Percentiles rank a stretch among this genome's conserved stretches.
phyloP scores from a whole-genome alignment of 1,139 yeast species.

The Sugiyamaella novakii region DNA sequence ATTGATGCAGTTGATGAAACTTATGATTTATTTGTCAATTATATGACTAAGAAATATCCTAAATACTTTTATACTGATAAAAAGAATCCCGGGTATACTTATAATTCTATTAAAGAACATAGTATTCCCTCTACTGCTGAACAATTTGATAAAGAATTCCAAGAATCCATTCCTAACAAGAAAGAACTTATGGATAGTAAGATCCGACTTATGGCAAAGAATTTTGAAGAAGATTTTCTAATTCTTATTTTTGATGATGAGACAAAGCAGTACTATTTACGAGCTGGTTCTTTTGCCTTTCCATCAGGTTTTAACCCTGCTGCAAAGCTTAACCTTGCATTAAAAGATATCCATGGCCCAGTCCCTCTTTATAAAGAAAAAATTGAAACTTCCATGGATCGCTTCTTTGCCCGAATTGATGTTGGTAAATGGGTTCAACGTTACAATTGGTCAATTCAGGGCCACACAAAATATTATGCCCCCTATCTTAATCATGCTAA shows the following conservation, averaged over 20 bases:
- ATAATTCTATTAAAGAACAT: conserved; percentile 30
- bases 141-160: conserved; percentile 11
- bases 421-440: conserved; percentile 60
- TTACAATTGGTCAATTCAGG: conserved; percentile 64
- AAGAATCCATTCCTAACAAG: conserved; percentile 13
- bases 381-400: conserved; percentile 62
- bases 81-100: conserved; percentile 26
- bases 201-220: conserved; percentile 49
- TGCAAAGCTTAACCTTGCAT: conserved; percentile 49
- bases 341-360: conserved; percentile 56
- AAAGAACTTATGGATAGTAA: conserved; percentile 39
- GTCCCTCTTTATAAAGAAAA: conserved; percentile 62
- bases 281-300: conserved; percentile 67
- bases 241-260: conserved; percentile 57
- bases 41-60: conserved; percentile 62
- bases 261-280: conserved; percentile 59
- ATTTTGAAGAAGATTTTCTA: conserved; percentile 70
- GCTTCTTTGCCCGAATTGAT: conserved; percentile 54
- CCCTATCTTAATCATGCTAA: conserved; percentile 54
- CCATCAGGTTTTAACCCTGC: conserved; percentile 77
- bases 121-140: conserved; percentile 30
- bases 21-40: conserved; percentile 53
- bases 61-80: conserved; percentile 47
- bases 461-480: conserved; percentile 54
- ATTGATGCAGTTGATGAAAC: conserved; percentile 57